Percentiles rank a stretch among this genome's conserved stretches.
Conservation (phyloP, 495 filamentous ascomycete genomes). For the Massariosphaeria phaeospora region DNA sequence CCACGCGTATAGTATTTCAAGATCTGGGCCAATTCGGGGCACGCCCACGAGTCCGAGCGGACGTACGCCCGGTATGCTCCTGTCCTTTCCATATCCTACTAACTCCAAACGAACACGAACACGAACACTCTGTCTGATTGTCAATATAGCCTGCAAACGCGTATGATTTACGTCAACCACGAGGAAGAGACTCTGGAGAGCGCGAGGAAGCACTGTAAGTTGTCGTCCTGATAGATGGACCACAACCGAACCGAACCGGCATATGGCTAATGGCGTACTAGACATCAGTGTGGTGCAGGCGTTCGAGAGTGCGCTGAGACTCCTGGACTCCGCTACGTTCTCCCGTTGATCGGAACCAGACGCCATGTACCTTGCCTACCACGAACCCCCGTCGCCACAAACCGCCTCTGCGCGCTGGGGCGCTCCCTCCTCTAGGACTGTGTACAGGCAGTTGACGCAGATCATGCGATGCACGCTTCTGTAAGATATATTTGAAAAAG, state of each 20-base stretch:
- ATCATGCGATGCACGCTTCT: too few species aligned
- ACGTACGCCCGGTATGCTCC: constrained; percentile 57
- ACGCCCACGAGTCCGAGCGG: constrained; percentile 63
- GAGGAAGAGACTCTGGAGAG: constrained; percentile 61
- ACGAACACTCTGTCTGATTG: neutral
- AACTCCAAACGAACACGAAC: neutral
- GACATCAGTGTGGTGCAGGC: constrained; percentile 73
- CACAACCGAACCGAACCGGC: neutral
- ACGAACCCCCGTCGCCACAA: neutral
- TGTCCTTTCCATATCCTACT: neutral
- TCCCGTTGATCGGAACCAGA: constrained; percentile 16
- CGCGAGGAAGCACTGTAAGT: constrained; percentile 71
- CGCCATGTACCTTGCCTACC: constrained; percentile 10
- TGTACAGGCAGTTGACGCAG: too few species aligned
- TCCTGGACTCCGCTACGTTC: constrained; percentile 46
- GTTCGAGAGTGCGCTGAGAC: constrained; percentile 70
- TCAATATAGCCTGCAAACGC: constrained; percentile 60
- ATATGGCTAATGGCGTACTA: constrained; percentile 37
- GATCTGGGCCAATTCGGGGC: constrained; percentile 62
- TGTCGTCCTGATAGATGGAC: neutral
- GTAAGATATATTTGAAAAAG: too few species aligned
- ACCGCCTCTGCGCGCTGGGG: too few species aligned
- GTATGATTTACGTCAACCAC: constrained; percentile 66
- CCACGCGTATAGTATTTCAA: constrained; percentile 55
- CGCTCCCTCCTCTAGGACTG: too few species aligned